A percentile compares a stretch with the other conserved stretches of the same genome.
These are phyloP conservation scores for Tinospora cordifolia DNA, from an alignment of 164 flowering plant genomes.

Conservation along the genomic window DNA sequence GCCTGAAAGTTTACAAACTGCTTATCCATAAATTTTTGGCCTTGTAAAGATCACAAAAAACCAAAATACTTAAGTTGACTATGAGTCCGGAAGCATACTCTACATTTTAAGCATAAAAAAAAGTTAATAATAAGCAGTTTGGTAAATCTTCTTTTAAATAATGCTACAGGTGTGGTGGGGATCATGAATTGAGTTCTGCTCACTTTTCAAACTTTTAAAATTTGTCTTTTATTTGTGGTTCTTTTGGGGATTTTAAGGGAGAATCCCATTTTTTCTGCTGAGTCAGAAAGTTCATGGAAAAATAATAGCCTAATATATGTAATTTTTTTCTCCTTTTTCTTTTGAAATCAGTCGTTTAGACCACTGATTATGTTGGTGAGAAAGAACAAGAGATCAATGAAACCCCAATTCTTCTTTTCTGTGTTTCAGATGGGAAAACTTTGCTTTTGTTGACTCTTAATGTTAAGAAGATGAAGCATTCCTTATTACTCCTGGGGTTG, in stretches of 20 bases:
- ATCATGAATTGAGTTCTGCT: conserved; percentile 16
- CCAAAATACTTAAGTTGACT: no score
- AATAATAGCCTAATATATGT: not conserved
- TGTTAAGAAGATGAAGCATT: not conserved
- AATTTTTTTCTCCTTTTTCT: not conserved
- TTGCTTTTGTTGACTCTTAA: no score
- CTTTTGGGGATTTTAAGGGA: not conserved
- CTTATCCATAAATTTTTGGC: no score
- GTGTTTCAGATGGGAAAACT: no score
- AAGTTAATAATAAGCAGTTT: no score
- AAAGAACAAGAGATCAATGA: conserved; percentile 26
- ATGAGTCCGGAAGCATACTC: no score
- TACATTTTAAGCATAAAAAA: no score
- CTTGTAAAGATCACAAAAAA: no score
- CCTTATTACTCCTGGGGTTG: not conserved
- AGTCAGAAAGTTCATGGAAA: not conserved
- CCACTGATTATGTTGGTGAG: conserved; percentile 24
- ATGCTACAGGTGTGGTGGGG: conserved; percentile 8
- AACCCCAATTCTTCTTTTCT: conserved; percentile 18
- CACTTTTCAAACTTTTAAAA: conserved; percentile 19
- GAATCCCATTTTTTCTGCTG: conserved; percentile 7
- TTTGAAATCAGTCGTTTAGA: not conserved
- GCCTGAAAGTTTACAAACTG: no score
- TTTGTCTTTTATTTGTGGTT: conserved; percentile 17
- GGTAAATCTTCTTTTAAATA: not conserved